A percentile compares a stretch with the other conserved stretches of the same genome.
phyloP scores from a whole-genome alignment of 768 basidiomycete genomes.

The Suillus placidus region DNA sequence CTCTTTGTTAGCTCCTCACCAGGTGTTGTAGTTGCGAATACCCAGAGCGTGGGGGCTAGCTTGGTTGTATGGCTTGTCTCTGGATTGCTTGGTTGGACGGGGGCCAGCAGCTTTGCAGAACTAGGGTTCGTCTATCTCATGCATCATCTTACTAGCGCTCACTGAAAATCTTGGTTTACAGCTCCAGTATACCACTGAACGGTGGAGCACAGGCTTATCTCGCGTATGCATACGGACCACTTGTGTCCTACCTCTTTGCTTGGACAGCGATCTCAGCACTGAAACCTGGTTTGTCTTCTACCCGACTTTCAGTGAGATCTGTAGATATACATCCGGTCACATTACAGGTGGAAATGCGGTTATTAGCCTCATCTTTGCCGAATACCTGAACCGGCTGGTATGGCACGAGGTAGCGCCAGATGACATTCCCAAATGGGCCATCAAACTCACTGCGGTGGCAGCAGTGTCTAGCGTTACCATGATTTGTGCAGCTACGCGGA shows the following conservation, averaged over 20 bases:
- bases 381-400: constrained; percentile 90
- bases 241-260: constrained; percentile 88
- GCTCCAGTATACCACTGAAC: constrained; percentile 41
- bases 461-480: constrained; percentile 73
- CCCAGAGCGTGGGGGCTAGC: constrained; percentile 88
- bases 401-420: constrained; percentile 81
- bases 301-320: constrained; percentile 3
- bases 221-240: constrained; percentile 84
- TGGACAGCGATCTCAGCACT: constrained; percentile 93
- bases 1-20: constrained; percentile 74
- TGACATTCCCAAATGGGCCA: constrained; percentile 86
- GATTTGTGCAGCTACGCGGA: constrained; percentile 79
- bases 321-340: background rate
- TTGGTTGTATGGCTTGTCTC: constrained; percentile 81
- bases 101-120: constrained; percentile 92
- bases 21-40: constrained; percentile 88
- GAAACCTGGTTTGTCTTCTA: constrained; percentile 64
- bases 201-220: constrained; percentile 79
- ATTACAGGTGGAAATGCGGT: constrained; percentile 73
- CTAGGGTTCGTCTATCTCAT: constrained; percentile 61
- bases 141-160: background rate
- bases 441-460: constrained; percentile 79
- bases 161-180: constrained; percentile 8
- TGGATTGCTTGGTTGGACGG: constrained; percentile 91
- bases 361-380: constrained; percentile 85